Conservation (phyloP, 2,329 filamentous ascomycete genomes). For the Curvularia spicifera region DNA sequence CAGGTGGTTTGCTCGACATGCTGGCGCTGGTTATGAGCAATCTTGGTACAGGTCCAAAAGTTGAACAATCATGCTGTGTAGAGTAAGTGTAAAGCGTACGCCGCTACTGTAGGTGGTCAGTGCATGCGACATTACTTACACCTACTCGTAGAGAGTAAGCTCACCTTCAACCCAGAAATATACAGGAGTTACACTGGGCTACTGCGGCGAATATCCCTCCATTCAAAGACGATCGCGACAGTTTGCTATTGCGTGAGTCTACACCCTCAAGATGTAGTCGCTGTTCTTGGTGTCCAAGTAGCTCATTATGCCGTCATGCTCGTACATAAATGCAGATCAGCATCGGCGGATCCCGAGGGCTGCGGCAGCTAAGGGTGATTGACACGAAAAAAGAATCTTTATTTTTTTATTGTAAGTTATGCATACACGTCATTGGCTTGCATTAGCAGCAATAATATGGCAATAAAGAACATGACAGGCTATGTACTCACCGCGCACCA, state of each 20-base stretch:
- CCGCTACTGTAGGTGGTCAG: too few relatives aligned
- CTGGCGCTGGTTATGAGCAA: too few relatives aligned
- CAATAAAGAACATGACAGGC: not conserved
- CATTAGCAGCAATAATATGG: not conserved
- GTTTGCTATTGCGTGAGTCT: not conserved
- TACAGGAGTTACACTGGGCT: too few relatives aligned
- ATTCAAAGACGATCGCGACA: not conserved
- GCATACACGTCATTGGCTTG: not conserved
- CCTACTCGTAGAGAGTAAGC: too few relatives aligned
- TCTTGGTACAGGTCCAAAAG: too few relatives aligned
- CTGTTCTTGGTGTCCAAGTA: not conserved
- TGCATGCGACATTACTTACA: too few relatives aligned
- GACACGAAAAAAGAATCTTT: not conserved
- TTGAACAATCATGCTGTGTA: too few relatives aligned
- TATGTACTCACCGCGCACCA: not conserved
- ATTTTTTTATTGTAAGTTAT: not conserved
- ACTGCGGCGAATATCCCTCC: not conserved
- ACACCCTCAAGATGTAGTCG: not conserved
- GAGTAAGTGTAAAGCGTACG: too few relatives aligned
- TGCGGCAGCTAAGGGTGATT: not conserved
- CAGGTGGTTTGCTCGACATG: too few relatives aligned
- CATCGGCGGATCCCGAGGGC: not conserved
- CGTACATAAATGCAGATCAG: not conserved
- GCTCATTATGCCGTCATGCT: not conserved
- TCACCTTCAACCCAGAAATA: too few relatives aligned